Evolutionary conservation across 495 filamentous ascomycete species (phyloP).

Genomic region (Collariella sp.): DNA sequence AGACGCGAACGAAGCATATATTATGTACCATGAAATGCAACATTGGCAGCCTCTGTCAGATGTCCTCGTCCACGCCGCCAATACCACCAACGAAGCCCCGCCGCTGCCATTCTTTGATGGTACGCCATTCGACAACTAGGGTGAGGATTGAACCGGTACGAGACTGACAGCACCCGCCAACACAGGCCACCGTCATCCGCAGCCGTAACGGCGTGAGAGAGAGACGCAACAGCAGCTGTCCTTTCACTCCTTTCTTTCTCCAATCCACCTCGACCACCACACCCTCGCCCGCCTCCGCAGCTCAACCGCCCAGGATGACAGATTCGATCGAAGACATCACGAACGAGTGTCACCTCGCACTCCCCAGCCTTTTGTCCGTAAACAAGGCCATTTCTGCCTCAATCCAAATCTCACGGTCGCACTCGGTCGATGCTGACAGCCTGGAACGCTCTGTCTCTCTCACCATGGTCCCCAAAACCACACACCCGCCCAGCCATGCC

Average conservation of each 20-base stretch:
- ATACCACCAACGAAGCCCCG: neutral
- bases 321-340: too few species aligned
- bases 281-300: too few species aligned
- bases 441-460: too few species aligned
- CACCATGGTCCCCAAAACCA: too few species aligned
- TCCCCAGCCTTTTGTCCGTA: too few species aligned
- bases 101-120: neutral
- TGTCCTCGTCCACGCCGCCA: neutral
- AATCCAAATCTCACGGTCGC: too few species aligned
- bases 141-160: neutral
- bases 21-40: slow-evolving; percentile 17
- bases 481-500: too few species aligned
- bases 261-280: too few species aligned
- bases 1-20: slow-evolving; percentile 6
- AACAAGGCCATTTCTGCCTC: too few species aligned
- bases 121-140: neutral
- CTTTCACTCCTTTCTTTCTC: neutral
- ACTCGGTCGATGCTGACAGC: too few species aligned
- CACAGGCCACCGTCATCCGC: neutral
- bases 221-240: neutral
- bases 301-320: too few species aligned
- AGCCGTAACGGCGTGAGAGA: neutral
- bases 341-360: too few species aligned
- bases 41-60: neutral
- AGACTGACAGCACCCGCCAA: neutral